phyloP scores from a whole-genome alignment of 257 asterid species.

The Solanum verrucosum region DNA sequence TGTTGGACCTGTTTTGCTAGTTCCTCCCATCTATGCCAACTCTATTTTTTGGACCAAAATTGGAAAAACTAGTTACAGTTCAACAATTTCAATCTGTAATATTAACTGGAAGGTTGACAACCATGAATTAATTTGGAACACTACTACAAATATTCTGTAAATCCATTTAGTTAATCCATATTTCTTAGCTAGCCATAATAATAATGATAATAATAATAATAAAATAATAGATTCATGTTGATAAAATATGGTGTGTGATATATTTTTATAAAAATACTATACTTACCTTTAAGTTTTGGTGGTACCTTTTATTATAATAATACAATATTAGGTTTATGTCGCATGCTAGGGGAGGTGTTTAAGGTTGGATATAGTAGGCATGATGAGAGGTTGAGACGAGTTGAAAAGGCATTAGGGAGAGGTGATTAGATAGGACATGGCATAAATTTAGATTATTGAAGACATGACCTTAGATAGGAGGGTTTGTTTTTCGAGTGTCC shows the following conservation, averaged over 20 bases:
- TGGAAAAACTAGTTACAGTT: not conserved
- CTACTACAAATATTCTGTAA: not conserved
- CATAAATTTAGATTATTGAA: not conserved
- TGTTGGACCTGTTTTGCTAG: not conserved
- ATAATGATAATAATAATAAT: not conserved
- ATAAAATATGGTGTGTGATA: not conserved
- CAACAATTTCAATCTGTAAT: not conserved
- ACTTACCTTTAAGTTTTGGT: not conserved
- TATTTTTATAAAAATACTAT: not conserved
- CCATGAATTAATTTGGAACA: not conserved
- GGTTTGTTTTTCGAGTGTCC: not conserved
- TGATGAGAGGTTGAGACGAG: not conserved
- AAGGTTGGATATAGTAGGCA: not conserved
- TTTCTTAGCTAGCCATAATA: not conserved
- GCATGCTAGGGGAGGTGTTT: not conserved
- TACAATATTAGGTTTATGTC: not conserved
- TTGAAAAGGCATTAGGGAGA: not conserved
- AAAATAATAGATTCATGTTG: not conserved
- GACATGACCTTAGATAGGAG: not conserved
- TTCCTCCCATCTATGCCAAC: not conserved
- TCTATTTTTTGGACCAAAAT: not conserved
- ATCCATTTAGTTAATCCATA: not conserved
- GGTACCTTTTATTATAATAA: not conserved
- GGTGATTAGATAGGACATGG: not conserved
- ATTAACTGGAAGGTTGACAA: not conserved